Conservation (phyloP, 2,329 filamentous ascomycete genomes). For the Neofusicoccum sp. region DNA sequence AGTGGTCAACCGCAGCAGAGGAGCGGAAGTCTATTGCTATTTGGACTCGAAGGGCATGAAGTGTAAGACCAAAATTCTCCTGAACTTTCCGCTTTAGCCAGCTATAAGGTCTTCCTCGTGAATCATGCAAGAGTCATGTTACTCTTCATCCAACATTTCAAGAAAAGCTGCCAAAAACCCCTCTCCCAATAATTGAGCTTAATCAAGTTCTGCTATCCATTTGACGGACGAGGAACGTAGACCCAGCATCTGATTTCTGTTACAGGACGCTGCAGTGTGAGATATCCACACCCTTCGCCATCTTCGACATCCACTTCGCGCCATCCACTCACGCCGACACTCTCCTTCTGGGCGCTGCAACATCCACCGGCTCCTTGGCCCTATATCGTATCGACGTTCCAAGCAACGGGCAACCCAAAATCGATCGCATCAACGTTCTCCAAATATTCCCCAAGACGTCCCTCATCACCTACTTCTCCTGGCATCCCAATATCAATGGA, state of each 20-base stretch:
- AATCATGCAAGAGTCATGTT: too few species aligned
- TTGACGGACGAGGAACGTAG: too few species aligned
- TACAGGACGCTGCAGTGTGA: constrained; percentile 44
- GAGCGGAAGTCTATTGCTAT: constrained; percentile 73
- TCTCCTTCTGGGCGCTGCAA: constrained; percentile 70
- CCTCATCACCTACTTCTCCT: constrained; percentile 73
- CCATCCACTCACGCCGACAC: constrained; percentile 40
- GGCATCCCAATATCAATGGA: constrained; percentile 62
- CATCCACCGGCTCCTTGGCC: constrained; percentile 72
- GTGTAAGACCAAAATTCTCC: constrained; percentile 55
- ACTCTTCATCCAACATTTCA: too few species aligned
- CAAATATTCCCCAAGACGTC: constrained; percentile 59
- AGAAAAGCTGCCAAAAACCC: too few species aligned
- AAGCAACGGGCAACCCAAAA: constrained; percentile 26
- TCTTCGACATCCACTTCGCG: constrained; percentile 85
- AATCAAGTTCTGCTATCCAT: too few species aligned
- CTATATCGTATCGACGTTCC: constrained; percentile 54
- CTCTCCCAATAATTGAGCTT: too few species aligned
- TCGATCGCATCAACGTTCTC: constrained; percentile 46
- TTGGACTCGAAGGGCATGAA: constrained; percentile 54
- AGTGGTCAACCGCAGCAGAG: constrained; percentile 60
- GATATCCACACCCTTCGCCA: constrained; percentile 68
- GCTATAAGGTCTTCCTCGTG: too few species aligned
- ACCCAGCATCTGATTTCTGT: background rate
- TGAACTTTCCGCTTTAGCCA: background rate